Conservation (phyloP, 2,329 filamentous ascomycete genomes). For the Aspergillus persii region DNA sequence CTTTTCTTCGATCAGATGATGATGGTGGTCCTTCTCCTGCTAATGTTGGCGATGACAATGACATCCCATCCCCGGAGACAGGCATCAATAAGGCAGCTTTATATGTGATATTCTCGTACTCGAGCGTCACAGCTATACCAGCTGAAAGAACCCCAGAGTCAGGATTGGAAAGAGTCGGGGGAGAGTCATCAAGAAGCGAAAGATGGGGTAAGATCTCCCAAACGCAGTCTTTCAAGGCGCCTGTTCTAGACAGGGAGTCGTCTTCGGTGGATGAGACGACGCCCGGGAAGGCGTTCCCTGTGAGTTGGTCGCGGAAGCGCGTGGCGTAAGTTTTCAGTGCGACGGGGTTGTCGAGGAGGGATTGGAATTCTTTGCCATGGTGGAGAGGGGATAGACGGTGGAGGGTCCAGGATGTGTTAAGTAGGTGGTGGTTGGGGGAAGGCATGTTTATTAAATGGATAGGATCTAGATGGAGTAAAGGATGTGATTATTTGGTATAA, state of each 20-base stretch:
- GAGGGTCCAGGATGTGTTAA: constrained; percentile 54
- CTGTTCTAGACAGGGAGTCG: constrained; percentile 44
- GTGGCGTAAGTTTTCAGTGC: constrained; percentile 47
- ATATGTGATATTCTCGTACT: constrained; percentile 51
- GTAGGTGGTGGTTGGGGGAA: constrained; percentile 40
- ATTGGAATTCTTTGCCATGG: constrained; percentile 40
- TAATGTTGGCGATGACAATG: too few relatives aligned
- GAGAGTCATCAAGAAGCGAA: not conserved
- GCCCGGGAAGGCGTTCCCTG: constrained; percentile 49
- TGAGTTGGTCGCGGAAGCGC: constrained; percentile 49
- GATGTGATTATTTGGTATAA: too few relatives aligned
- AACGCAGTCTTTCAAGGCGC: constrained; percentile 47
- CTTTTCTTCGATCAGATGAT: not conserved
- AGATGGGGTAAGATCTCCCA: constrained; percentile 36
- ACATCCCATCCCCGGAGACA: not conserved
- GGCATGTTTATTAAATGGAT: constrained; percentile 21
- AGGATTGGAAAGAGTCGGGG: not conserved
- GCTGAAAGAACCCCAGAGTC: not conserved
- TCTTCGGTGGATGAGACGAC: constrained; percentile 42
- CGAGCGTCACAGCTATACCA: constrained; percentile 50
- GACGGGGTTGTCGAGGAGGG: constrained; percentile 33
- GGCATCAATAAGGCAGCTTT: constrained; percentile 50
- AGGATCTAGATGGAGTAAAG: not conserved
- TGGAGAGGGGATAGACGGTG: constrained; percentile 56
- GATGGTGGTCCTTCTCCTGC: too few relatives aligned